Conservation (phyloP, 441 rosid genomes). For the Metrosideros polymorpha region DNA sequence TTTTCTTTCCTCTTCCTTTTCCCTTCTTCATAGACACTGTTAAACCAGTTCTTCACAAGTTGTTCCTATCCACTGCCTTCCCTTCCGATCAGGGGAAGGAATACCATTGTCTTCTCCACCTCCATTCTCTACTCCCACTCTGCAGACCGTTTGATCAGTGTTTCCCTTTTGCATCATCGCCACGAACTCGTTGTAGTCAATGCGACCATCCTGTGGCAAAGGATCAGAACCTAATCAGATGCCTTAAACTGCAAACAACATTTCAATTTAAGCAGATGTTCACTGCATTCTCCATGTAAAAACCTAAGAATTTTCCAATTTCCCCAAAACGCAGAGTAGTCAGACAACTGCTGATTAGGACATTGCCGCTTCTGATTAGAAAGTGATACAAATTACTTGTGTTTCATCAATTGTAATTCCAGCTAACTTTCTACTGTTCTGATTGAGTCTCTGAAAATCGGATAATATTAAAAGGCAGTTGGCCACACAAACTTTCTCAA, state of each 20-base stretch:
- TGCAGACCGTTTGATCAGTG: constrained; percentile 15
- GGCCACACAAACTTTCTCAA: background rate
- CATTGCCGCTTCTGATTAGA: background rate
- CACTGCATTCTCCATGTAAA: background rate
- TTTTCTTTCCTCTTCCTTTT: background rate
- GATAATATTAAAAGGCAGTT: background rate
- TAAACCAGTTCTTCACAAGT: background rate
- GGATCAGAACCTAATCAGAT: background rate
- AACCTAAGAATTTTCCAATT: background rate
- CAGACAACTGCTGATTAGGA: background rate
- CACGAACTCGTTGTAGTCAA: constrained; percentile 30
- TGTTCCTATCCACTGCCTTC: background rate
- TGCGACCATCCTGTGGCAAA: constrained; percentile 26
- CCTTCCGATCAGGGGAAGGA: background rate
- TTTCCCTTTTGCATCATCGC: constrained; percentile 36
- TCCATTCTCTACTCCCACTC: background rate
- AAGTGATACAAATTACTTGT: background rate
- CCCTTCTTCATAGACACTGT: background rate
- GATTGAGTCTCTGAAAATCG: background rate
- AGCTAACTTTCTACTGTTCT: background rate
- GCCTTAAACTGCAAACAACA: background rate
- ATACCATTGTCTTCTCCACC: background rate
- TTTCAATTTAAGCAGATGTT: background rate
- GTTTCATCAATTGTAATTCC: background rate
- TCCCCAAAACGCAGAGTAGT: background rate